These are phyloP conservation scores for Penicillium pancosmium DNA, from an alignment of 495 filamentous ascomycete species.

Conservation along the genomic window DNA sequence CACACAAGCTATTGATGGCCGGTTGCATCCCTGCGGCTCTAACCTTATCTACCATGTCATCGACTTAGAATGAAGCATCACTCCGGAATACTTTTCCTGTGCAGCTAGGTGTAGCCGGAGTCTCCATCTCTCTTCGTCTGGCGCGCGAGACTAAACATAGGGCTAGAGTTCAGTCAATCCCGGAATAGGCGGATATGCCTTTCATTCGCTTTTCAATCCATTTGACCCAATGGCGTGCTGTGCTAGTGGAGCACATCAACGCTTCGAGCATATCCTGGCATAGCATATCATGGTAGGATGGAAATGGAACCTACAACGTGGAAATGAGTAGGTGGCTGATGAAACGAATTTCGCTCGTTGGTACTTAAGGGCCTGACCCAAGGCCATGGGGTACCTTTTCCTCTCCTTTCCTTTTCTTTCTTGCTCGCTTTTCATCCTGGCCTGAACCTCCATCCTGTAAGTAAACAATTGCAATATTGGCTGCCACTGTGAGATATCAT, in stretches of 20 bases:
- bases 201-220: too few relatives aligned
- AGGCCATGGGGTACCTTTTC: background rate
- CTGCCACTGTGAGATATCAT: too few relatives aligned
- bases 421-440: background rate
- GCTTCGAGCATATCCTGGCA: too few relatives aligned
- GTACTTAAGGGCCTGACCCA: background rate
- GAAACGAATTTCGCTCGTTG: background rate
- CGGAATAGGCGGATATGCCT: too few relatives aligned
- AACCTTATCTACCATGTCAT: background rate
- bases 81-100: too few relatives aligned
- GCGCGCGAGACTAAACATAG: background rate
- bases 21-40: background rate
- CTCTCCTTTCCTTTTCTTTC: background rate
- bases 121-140: too few relatives aligned
- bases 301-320: background rate
- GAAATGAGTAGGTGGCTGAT: background rate
- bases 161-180: too few relatives aligned
- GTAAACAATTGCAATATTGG: background rate
- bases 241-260: too few relatives aligned
- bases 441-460: conserved; percentile 1
- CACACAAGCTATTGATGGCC: conserved; percentile 5
- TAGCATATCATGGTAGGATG: background rate
- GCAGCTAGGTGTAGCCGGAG: too few relatives aligned
- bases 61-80: background rate
- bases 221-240: too few relatives aligned